Percentiles rank a stretch among this genome's conserved stretches.
phyloP scores from a whole-genome alignment of 306 rosid genomes.

The Sindora glabra region DNA sequence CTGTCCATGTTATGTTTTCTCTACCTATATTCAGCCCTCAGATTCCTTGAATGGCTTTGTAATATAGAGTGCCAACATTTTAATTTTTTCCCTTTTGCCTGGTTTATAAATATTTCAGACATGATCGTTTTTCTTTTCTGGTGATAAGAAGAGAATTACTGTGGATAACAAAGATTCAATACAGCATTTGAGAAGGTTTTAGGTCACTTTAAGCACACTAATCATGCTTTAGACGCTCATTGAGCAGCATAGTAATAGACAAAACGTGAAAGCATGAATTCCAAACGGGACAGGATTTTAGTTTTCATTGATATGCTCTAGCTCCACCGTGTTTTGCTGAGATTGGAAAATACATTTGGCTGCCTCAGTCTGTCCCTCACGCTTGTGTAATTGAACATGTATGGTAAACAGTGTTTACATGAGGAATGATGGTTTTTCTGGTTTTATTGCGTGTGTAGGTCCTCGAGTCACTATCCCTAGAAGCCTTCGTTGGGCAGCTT shows the following conservation, averaged over 20 bases:
- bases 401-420: not conserved
- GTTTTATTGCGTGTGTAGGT: constrained; percentile 42
- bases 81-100: not conserved
- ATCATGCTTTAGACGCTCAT: no score
- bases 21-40: not conserved
- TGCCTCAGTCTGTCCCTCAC: not conserved
- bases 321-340: no score
- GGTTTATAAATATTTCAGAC: not conserved
- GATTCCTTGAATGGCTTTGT: not conserved
- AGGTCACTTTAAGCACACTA: no score
- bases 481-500: constrained; percentile 83
- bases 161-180: no score
- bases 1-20: constrained; percentile 3
- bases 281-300: no score
- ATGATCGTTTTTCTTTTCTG: no score
- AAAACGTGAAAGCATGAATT: no score
- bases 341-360: not conserved
- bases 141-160: no score
- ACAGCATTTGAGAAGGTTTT: no score
- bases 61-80: not conserved
- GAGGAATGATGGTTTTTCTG: not conserved
- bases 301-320: no score
- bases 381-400: no score
- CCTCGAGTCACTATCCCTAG: constrained; percentile 77
- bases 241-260: no score